Evolutionary conservation across 495 filamentous ascomycete genomes (phyloP).

Genomic region (Aspergillus egyptiacus): DNA sequence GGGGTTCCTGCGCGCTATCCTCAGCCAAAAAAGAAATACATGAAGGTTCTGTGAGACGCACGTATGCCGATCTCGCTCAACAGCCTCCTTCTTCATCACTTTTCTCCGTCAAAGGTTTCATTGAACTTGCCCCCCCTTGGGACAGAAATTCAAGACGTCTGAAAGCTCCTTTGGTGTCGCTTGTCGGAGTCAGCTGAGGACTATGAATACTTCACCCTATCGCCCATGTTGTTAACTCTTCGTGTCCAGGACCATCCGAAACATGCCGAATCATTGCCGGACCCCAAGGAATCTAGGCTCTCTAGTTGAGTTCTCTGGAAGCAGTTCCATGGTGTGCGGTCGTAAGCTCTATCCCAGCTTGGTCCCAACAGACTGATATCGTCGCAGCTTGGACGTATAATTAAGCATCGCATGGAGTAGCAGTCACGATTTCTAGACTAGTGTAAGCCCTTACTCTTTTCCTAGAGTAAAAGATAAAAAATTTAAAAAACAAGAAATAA

Average conservation of each 20-base stretch:
- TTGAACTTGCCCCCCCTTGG: neutral
- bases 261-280: slow-evolving; percentile 15
- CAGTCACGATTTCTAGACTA: slow-evolving; percentile 1
- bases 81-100: neutral
- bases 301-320: slow-evolving; percentile 8
- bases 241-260: slow-evolving; percentile 7
- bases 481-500: neutral
- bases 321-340: neutral
- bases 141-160: neutral
- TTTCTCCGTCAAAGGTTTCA: neutral
- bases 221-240: too few relatives aligned
- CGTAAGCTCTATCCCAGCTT: neutral
- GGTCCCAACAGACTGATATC: neutral
- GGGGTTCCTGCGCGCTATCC: too few relatives aligned
- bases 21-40: too few relatives aligned
- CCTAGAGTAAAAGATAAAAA: too few relatives aligned
- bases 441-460: slow-evolving; percentile 5
- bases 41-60: neutral
- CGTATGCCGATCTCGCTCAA: neutral
- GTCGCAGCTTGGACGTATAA: neutral
- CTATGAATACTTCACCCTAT: too few relatives aligned
- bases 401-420: slow-evolving; percentile 1
- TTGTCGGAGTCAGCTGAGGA: too few relatives aligned
- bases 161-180: neutral
- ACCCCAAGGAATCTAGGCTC: slow-evolving; percentile 3